These are phyloP conservation scores for Hydrangea macrophylla DNA, from an alignment of 148 eudicot genomes.

Conservation along the genomic window DNA sequence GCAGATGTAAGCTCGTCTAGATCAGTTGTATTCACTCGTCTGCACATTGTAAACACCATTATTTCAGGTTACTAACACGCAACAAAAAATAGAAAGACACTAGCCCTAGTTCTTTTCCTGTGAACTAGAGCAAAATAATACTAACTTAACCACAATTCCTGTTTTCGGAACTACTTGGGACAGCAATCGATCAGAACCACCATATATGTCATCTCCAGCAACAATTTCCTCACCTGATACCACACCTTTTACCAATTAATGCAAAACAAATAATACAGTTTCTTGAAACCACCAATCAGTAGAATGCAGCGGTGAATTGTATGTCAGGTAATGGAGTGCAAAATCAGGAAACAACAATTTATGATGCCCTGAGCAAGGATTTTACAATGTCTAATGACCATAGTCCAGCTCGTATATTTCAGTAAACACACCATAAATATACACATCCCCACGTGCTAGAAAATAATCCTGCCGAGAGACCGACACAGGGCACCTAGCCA, in stretches of 20 bases:
- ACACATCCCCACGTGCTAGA: slow-evolving; percentile 1
- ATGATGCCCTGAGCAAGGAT: background rate
- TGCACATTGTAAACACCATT: slow-evolving; percentile 20
- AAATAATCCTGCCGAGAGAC: background rate
- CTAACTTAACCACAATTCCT: slow-evolving; percentile 87
- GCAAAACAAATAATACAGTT: background rate
- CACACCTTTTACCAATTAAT: background rate
- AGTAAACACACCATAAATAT: background rate
- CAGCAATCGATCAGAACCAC: slow-evolving; percentile 94
- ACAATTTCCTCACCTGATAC: slow-evolving; percentile 84
- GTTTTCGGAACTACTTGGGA: slow-evolving; percentile 77
- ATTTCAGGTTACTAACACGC: background rate
- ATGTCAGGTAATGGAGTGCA: background rate
- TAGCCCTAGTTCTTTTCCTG: background rate
- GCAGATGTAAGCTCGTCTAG: slow-evolving; percentile 88
- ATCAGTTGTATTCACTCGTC: slow-evolving; percentile 73
- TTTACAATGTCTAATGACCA: background rate
- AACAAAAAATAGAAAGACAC: background rate
- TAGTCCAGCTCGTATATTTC: background rate
- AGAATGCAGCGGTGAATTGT: background rate
- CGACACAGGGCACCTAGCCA: background rate
- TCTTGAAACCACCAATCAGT: background rate
- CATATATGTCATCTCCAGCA: slow-evolving; percentile 96
- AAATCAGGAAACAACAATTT: background rate
- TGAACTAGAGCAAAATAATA: slow-evolving; percentile 16